phyloP scores from a whole-genome alignment of 164 flowering plant genomes.

The Tetracentron sinense region DNA sequence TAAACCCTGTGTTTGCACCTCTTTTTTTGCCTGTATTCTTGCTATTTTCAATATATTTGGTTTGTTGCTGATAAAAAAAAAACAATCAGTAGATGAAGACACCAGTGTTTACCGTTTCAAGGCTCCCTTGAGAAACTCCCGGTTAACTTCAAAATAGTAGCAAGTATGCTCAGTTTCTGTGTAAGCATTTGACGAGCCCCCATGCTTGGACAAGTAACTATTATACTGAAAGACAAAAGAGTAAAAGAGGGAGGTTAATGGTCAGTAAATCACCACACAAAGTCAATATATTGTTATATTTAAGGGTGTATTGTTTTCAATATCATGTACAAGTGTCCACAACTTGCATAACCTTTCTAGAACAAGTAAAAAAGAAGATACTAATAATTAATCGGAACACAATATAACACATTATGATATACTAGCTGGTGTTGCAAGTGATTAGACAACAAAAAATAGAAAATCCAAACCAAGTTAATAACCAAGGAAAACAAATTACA shows the following conservation, averaged over 20 bases:
- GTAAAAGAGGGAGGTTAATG: slow-evolving; percentile 1
- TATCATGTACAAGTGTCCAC: neutral
- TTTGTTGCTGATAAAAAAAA: too few relatives aligned
- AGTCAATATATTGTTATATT: neutral
- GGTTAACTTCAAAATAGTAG: slow-evolving; percentile 93
- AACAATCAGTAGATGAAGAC: neutral
- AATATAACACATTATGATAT: too few relatives aligned
- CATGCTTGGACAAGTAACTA: slow-evolving; percentile 96
- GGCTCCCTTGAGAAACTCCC: slow-evolving; percentile 83
- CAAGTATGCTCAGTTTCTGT: slow-evolving; percentile 93
- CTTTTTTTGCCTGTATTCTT: too few relatives aligned
- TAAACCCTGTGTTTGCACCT: too few relatives aligned
- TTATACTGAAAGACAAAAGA: slow-evolving; percentile 59
- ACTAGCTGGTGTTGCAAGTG: too few relatives aligned
- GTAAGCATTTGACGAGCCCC: slow-evolving; percentile 95
- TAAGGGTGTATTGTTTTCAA: neutral
- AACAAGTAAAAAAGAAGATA: neutral
- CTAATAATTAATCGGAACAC: too few relatives aligned
- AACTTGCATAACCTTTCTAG: slow-evolving; percentile 1
- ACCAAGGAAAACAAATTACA: too few relatives aligned
- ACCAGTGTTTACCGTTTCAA: slow-evolving; percentile 55
- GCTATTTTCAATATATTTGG: too few relatives aligned
- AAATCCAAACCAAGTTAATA: too few relatives aligned
- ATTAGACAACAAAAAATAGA: too few relatives aligned
- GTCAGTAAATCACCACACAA: neutral